Conservation (phyloP, 148 eudicot genomes). For the Rhododendron henanense region DNA sequence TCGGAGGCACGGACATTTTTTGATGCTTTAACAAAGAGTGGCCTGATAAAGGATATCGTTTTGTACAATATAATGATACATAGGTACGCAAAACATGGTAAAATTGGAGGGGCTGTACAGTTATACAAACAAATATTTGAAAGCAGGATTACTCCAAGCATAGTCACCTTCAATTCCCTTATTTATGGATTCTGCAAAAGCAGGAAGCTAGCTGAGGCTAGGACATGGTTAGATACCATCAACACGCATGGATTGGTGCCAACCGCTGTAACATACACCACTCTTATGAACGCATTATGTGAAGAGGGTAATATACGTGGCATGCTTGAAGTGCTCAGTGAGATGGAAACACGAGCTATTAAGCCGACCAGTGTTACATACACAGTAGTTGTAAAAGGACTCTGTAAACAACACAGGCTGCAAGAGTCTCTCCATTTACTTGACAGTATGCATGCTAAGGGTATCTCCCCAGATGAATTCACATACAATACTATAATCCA, state of each 20-base stretch:
- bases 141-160: slow-evolving; percentile 57
- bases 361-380: slow-evolving; percentile 67
- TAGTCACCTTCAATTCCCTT: slow-evolving; percentile 77
- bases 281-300: slow-evolving; percentile 63
- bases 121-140: slow-evolving; percentile 43
- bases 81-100: slow-evolving; percentile 60
- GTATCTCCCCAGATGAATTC: slow-evolving; percentile 59
- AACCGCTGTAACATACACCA: slow-evolving; percentile 63
- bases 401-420: slow-evolving; percentile 49
- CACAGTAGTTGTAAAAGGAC: slow-evolving; percentile 65
- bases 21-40: slow-evolving; percentile 41
- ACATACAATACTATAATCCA: slow-evolving; percentile 75
- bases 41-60: slow-evolving; percentile 35
- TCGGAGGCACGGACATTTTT: slow-evolving; percentile 56
- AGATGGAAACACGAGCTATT: slow-evolving; percentile 49
- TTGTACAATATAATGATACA: slow-evolving; percentile 81
- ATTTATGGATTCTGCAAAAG: slow-evolving; percentile 68
- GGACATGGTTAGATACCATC: slow-evolving; percentile 45
- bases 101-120: slow-evolving; percentile 38
- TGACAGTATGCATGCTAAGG: slow-evolving; percentile 40
- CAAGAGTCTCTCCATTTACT: slow-evolving; percentile 44
- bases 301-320: slow-evolving; percentile 36
- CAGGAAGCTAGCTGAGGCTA: slow-evolving; percentile 44
- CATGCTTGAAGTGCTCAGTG: slow-evolving; percentile 42
- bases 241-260: slow-evolving; percentile 49